Evolutionary conservation across 2,329 filamentous ascomycete species (phyloP).

Genomic region (Hypoxylon sp.): DNA sequence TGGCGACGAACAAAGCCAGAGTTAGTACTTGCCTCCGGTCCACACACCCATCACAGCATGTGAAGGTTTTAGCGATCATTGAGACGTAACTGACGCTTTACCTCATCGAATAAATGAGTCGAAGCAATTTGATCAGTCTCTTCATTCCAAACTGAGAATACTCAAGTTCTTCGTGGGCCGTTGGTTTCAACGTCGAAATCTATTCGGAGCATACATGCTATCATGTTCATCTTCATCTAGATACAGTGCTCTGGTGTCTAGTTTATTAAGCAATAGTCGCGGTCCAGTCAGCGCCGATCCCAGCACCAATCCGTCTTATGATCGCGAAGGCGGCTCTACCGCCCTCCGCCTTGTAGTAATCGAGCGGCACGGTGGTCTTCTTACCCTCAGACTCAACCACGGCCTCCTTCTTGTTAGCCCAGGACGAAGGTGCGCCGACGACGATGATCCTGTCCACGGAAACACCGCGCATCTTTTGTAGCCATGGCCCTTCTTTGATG

Average conservation of each 20-base stretch:
- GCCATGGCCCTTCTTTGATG: conserved; percentile 76
- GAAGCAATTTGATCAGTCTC: no score
- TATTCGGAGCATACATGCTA: neutral
- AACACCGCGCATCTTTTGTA: conserved; percentile 83
- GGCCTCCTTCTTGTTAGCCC: conserved; percentile 74
- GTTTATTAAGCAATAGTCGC: conserved; percentile 52
- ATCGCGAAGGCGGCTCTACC: conserved; percentile 65
- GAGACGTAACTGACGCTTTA: no score
- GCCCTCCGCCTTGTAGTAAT: conserved; percentile 66
- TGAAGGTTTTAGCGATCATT: no score
- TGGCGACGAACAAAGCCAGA: no score
- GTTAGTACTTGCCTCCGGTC: no score
- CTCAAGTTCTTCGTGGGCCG: no score
- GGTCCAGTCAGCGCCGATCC: conserved; percentile 67
- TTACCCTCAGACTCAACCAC: conserved; percentile 66
- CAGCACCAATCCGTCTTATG: conserved; percentile 64
- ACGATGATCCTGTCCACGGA: conserved; percentile 86
- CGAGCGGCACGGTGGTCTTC: conserved; percentile 69
- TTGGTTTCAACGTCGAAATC: neutral
- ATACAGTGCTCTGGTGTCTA: conserved; percentile 2
- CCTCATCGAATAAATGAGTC: no score
- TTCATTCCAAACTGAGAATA: no score
- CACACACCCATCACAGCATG: no score
- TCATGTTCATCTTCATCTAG: conserved; percentile 29
- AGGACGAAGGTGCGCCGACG: conserved; percentile 80